phyloP scores from a whole-genome alignment of 2,329 filamentous ascomycete genomes.

The Zymoseptoria crescenta region DNA sequence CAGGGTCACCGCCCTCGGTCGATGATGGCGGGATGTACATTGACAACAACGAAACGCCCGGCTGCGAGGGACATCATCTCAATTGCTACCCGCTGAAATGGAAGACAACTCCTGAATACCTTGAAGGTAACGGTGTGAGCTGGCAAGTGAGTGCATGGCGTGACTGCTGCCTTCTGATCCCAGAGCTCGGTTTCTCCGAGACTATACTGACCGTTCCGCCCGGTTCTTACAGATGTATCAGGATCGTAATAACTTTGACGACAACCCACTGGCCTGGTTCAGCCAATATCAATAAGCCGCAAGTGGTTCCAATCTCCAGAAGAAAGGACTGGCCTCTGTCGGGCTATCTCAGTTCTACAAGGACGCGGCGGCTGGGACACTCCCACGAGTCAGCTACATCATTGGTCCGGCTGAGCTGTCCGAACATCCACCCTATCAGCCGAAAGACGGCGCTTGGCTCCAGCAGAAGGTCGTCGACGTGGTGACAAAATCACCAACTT shows the following conservation, averaged over 20 bases:
- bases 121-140: slow-evolving; percentile 40
- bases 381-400: slow-evolving; percentile 47
- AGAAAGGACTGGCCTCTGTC: slow-evolving; percentile 41
- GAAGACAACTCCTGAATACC: slow-evolving; percentile 42
- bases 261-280: slow-evolving; percentile 49
- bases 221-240: background rate
- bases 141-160: slow-evolving; percentile 31
- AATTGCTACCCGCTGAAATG: slow-evolving; percentile 50
- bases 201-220: slow-evolving; percentile 43
- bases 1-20: slow-evolving; percentile 38
- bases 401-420: slow-evolving; percentile 44
- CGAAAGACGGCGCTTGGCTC: slow-evolving; percentile 49
- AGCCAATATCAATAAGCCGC: slow-evolving; percentile 44
- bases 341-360: slow-evolving; percentile 45
- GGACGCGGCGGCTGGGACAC: slow-evolving; percentile 43
- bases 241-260: slow-evolving; percentile 26
- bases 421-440: slow-evolving; percentile 47
- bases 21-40: slow-evolving; percentile 29
- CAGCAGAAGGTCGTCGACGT: slow-evolving; percentile 47
- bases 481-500: slow-evolving; percentile 43
- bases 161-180: no score
- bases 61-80: slow-evolving; percentile 39
- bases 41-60: slow-evolving; percentile 31
- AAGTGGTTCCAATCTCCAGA: slow-evolving; percentile 32
- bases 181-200: no score